Conservation (phyloP, 148 eudicot species). For the Camellia lanceoleosa region DNA sequence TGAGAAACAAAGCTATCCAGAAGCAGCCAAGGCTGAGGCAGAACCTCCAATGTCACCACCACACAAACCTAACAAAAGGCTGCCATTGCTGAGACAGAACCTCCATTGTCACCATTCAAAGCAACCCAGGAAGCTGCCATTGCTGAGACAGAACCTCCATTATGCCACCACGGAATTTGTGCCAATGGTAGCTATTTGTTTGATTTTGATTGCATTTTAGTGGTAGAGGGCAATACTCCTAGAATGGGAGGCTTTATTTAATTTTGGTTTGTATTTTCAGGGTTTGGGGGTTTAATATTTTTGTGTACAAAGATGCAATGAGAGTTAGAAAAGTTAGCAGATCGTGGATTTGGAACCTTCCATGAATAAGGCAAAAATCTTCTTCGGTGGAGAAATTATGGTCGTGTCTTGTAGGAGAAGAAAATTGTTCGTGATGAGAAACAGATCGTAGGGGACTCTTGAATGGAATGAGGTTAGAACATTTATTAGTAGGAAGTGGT, state of each 20-base stretch:
- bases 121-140: background rate
- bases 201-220: slow-evolving; percentile 26
- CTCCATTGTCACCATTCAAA: slow-evolving; percentile 15
- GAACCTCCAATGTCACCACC: slow-evolving; percentile 11
- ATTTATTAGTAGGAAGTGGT: too few species aligned
- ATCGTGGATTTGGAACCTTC: too few species aligned
- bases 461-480: too few species aligned
- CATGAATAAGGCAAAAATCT: too few species aligned
- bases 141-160: slow-evolving; percentile 4
- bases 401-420: too few species aligned
- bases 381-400: too few species aligned
- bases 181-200: slow-evolving; percentile 25
- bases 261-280: background rate
- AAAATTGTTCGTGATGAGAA: too few species aligned
- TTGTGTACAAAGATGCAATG: background rate
- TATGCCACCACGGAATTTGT: slow-evolving; percentile 26
- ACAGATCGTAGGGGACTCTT: too few species aligned
- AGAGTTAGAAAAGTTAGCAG: background rate
- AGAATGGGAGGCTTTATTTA: slow-evolving; percentile 15
- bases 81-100: background rate
- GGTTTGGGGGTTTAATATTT: background rate
- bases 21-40: background rate
- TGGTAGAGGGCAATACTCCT: slow-evolving; percentile 10
- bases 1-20: slow-evolving; percentile 22
- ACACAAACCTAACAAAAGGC: background rate